Conservation (phyloP, 1,284 basidiomycete species). For the Coniferiporia weirii region DNA sequence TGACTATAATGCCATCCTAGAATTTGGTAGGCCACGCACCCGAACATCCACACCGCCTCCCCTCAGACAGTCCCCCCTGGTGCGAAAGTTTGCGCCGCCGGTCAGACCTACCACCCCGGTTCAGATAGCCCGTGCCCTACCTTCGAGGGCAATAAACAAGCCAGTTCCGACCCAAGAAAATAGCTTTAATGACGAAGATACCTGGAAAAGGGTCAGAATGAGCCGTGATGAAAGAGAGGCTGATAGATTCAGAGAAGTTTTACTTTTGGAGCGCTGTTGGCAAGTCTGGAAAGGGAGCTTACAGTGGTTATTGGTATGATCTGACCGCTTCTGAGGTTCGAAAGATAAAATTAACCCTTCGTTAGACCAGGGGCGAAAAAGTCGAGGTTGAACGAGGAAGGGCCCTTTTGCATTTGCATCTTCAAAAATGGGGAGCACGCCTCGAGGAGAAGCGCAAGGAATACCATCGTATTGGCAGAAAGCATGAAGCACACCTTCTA, state of each 20-base stretch:
- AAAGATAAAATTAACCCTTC: neutral
- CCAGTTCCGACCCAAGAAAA: neutral
- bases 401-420: constrained; percentile 18
- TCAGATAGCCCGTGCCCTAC: neutral
- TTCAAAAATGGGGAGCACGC: constrained; percentile 16
- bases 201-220: constrained; percentile 70
- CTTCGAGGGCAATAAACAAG: neutral
- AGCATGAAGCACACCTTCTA: constrained; percentile 9
- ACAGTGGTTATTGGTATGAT: constrained; percentile 64
- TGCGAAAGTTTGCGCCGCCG: neutral
- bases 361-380: constrained; percentile 18
- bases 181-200: constrained; percentile 50
- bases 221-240: constrained; percentile 64
- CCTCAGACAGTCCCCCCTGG: neutral
- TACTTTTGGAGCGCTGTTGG: constrained; percentile 61
- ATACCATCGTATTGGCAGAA: constrained; percentile 3
- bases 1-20: neutral
- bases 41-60: constrained; percentile 6
- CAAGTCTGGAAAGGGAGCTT: constrained; percentile 64
- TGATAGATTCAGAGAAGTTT: constrained; percentile 58
- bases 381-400: constrained; percentile 23
- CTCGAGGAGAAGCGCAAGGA: neutral
- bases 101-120: neutral
- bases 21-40: neutral
- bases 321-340: neutral